Percentiles rank a stretch among this genome's conserved stretches.
phyloP scores from a whole-genome alignment of 129 eudicot species.

The Arctium minus region DNA sequence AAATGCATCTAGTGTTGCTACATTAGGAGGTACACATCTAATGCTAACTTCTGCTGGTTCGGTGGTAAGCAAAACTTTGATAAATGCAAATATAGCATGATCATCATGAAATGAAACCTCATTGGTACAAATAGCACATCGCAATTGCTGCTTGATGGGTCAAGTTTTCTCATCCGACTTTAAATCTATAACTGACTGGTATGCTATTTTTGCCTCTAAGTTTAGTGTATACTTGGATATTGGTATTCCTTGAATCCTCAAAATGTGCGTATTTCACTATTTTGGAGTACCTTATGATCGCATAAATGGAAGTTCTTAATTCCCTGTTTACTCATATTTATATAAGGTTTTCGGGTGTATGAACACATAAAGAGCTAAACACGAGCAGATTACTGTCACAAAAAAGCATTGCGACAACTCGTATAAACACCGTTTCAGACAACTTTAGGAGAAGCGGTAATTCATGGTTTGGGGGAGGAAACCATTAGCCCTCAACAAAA shows the following conservation, averaged over 20 bases:
- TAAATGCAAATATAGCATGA: conserved; percentile 75
- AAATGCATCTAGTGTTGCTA: conserved; percentile 61
- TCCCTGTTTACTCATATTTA: too few relatives aligned
- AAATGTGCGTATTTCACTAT: neutral
- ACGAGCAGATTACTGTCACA: neutral
- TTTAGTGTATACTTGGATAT: conserved; percentile 7
- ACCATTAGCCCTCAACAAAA: too few relatives aligned
- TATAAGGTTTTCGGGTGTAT: too few relatives aligned
- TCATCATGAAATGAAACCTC: neutral
- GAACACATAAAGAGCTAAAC: neutral
- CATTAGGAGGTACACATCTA: conserved; percentile 46
- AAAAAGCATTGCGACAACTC: too few relatives aligned
- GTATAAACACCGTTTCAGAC: too few relatives aligned
- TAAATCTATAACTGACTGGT: neutral
- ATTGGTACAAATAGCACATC: neutral
- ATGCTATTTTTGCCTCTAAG: neutral
- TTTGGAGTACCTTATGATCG: neutral
- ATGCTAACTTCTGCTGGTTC: conserved; percentile 78
- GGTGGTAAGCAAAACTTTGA: conserved; percentile 45
- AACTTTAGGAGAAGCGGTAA: too few relatives aligned
- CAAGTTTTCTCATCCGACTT: neutral
- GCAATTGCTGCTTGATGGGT: conserved; percentile 16
- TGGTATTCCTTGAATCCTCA: neutral
- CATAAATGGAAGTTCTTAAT: neutral
- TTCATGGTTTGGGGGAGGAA: too few relatives aligned